phyloP scores from a whole-genome alignment of 495 filamentous ascomycete genomes.

The Annulohypoxylon nitens region DNA sequence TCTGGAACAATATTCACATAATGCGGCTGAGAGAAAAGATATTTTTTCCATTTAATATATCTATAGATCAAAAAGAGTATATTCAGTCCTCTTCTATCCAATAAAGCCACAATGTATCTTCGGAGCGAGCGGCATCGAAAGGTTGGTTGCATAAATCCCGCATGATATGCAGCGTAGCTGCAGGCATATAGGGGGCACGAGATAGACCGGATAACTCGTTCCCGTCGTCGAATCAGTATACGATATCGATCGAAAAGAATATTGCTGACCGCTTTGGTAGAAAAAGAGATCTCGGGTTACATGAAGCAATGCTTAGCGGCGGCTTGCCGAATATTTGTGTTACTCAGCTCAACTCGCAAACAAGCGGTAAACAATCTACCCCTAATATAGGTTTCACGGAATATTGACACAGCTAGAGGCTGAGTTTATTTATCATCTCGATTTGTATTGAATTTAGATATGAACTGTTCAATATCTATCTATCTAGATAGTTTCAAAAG shows the following conservation, averaged over 20 bases:
- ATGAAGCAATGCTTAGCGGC: slow-evolving; percentile 4
- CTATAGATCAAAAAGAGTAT: too few species aligned
- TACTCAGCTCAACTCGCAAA: background rate
- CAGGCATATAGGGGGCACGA: background rate
- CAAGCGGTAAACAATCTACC: slow-evolving; percentile 11
- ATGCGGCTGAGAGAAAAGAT: too few species aligned
- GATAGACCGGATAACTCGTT: background rate
- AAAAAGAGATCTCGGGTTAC: slow-evolving; percentile 21
- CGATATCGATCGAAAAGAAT: slow-evolving; percentile 3
- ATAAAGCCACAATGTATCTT: background rate
- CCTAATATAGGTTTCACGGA: background rate
- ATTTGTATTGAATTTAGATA: background rate
- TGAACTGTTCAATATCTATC: background rate
- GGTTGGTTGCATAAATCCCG: slow-evolving; percentile 23
- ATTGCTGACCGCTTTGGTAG: slow-evolving; percentile 25
- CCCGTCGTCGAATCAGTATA: slow-evolving; percentile 5
- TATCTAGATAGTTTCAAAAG: background rate
- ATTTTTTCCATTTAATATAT: too few species aligned
- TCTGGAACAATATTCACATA: too few species aligned
- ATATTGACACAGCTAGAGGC: background rate
- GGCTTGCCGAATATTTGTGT: slow-evolving; percentile 14
- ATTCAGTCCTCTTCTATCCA: too few species aligned
- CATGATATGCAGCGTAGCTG: slow-evolving; percentile 17
- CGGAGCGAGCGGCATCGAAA: slow-evolving; percentile 8
- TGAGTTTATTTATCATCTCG: background rate